These are phyloP conservation scores for Pythium phragmitis DNA, from an alignment of 352 stramenopile genomes.

Conservation along the genomic window DNA sequence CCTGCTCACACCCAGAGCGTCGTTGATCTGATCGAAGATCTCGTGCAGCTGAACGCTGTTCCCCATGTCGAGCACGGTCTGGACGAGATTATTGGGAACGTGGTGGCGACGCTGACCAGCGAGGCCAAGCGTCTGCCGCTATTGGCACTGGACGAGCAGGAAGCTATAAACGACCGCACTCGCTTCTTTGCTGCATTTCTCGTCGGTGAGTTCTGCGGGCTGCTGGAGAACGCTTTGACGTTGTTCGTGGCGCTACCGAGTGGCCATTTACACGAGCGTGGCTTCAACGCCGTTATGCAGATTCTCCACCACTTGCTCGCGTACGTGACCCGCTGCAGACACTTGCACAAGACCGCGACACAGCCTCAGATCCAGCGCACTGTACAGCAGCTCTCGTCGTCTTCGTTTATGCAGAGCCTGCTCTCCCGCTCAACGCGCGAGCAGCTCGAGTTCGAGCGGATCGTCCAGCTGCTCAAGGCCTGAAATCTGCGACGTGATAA, in stretches of 20 bases:
- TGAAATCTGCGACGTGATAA: constrained; percentile 22
- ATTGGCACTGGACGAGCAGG: constrained; percentile 34
- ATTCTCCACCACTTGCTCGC: constrained; percentile 62
- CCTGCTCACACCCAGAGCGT: constrained; percentile 55
- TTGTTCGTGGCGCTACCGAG: constrained; percentile 58
- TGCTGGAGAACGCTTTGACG: constrained; percentile 65
- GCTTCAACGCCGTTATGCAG: constrained; percentile 61
- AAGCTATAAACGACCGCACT: constrained; percentile 6
- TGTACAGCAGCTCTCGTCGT: constrained; percentile 50
- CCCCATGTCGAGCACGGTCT: constrained; percentile 32
- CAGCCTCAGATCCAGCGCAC: constrained; percentile 41
- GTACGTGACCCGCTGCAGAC: constrained; percentile 47
- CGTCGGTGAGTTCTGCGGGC: constrained; percentile 46
- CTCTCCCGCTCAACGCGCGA: constrained; percentile 36
- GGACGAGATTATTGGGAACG: constrained; percentile 27
- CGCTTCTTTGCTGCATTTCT: constrained; percentile 39
- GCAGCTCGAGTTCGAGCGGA: constrained; percentile 21
- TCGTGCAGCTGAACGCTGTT: constrained; percentile 32
- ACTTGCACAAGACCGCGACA: constrained; percentile 31
- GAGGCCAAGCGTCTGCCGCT: constrained; percentile 46
- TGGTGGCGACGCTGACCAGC: constrained; percentile 32
- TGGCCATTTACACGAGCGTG: constrained; percentile 28
- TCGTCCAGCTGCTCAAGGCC: constrained; percentile 15
- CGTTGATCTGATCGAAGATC: constrained; percentile 49
- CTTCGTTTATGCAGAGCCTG: constrained; percentile 63